These are phyloP conservation scores for Afroboletus lepidellus DNA, from an alignment of 1,284 basidiomycete species.

Conservation along the genomic window DNA sequence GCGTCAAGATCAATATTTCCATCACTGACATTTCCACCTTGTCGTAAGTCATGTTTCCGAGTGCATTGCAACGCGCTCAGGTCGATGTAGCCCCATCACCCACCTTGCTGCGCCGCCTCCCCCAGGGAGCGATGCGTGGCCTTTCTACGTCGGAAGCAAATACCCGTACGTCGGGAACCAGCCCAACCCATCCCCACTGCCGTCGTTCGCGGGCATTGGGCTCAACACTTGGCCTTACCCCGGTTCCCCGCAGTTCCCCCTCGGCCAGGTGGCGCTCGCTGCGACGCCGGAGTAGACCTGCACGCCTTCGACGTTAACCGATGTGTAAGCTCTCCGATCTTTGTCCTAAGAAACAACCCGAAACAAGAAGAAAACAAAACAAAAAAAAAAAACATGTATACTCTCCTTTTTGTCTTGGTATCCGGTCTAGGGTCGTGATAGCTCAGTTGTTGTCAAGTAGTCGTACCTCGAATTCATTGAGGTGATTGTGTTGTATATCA, in stretches of 20 bases:
- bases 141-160: neutral
- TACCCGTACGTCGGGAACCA: slow-evolving; percentile 11
- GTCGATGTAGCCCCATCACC: slow-evolving; percentile 6
- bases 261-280: slow-evolving; percentile 9
- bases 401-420: neutral
- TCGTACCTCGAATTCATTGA: neutral
- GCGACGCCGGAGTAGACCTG: neutral
- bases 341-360: neutral
- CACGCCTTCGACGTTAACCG: neutral
- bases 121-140: slow-evolving; percentile 4
- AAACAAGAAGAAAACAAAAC: neutral
- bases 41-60: slow-evolving; percentile 1
- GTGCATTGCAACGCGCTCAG: neutral
- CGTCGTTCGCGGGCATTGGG: neutral
- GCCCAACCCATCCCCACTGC: slow-evolving; percentile 9
- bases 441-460: slow-evolving; percentile 3
- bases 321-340: neutral
- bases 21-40: neutral
- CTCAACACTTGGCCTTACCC: slow-evolving; percentile 8
- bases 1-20: slow-evolving; percentile 4
- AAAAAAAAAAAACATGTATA: neutral
- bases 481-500: neutral
- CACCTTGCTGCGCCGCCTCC: neutral
- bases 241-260: neutral
- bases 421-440: neutral